Evolutionary conservation across 495 filamentous ascomycete species (phyloP), one percentile per base, ranked within the genome.

Genomic region (Neurospora terricola): DNA sequence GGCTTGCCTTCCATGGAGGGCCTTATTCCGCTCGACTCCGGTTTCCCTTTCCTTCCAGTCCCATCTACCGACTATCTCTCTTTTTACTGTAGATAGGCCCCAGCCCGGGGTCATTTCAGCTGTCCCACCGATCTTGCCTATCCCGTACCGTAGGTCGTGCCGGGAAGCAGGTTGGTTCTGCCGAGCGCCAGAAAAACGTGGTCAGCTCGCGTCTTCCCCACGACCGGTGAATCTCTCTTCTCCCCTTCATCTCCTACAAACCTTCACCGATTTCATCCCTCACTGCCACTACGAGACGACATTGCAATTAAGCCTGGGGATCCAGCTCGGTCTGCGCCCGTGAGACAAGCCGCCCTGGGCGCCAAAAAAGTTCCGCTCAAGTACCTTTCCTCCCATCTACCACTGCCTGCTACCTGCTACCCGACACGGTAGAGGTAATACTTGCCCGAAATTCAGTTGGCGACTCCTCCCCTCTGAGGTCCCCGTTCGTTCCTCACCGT

Each of bases 221-320:
- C 75, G 75, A 80, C 79, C 79, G 79, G 79, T 81, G 78, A 80
- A 79, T 76, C 69, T 74, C 39, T 74, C 72, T 76, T 76, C 74
- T 77, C 75, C 75, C 73, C 72, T 77, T 79, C 77, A 78, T 75
- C 72, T 77, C 75, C 72, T 76, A 73, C 23, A 70, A 66, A 42
- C 72, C 68, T 71, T 80, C 79, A 81, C 79, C 79, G 79, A 81
- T 80, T 78, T 72, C 73, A 71, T 76, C 74, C 72, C 71, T 75
- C 62, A 36, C 38, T 43, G 73, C 73, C 70, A 72, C 73, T 73
- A 76, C 76, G 72, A 75, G 75, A 48, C 73, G 59, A 62, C 72
- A 73, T 71, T 38, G 70, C 72, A 23, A 69, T 16, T 34, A 66
- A 8, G 54, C 27, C 27, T 66, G 54, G 54, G 54, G 27, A 34